phyloP scores from a whole-genome alignment of 352 stramenopile species.

The Halophytophthora polymorphica region DNA sequence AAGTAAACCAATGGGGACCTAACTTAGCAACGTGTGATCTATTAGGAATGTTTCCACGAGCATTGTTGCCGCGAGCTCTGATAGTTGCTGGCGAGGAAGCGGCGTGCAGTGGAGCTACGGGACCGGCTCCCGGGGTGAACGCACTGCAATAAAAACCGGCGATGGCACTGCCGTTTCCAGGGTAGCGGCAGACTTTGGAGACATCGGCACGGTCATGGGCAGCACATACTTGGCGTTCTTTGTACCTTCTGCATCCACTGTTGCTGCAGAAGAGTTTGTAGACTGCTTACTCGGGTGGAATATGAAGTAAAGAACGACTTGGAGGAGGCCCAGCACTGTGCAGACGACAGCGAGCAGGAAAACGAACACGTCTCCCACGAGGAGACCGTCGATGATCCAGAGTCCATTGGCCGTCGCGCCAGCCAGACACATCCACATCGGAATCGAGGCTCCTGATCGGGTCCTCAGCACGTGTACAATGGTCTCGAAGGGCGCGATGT shows the following conservation, averaged over 20 bases:
- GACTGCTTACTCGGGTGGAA: conserved; percentile 13
- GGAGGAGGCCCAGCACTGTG: conserved; percentile 13
- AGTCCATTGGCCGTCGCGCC: conserved; percentile 22
- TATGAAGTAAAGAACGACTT: conserved; percentile 27
- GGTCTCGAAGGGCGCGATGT: conserved; percentile 29
- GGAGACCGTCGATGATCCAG: conserved; percentile 37
- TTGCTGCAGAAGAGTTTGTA: not conserved
- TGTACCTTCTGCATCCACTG: conserved; percentile 1
- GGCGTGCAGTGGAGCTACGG: no score
- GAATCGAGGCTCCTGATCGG: conserved; percentile 24
- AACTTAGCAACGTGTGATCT: no score
- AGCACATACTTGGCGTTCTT: conserved; percentile 14
- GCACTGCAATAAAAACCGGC: conserved; percentile 19
- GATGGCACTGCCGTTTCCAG: conserved; percentile 1
- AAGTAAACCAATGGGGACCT: no score
- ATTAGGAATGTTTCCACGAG: no score
- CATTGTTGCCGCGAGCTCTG: no score
- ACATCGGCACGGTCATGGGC: conserved; percentile 6
- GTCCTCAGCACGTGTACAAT: conserved; percentile 27
- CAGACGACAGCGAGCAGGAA: conserved; percentile 26
- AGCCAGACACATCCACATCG: conserved; percentile 23
- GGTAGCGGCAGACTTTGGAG: conserved; percentile 2
- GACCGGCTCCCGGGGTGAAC: conserved; percentile 7
- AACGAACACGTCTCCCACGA: conserved; percentile 37
- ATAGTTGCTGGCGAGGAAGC: no score